Base-by-base conservation (phyloP, 345 rosid genomes). In the Euphorbia peplus region DNA sequence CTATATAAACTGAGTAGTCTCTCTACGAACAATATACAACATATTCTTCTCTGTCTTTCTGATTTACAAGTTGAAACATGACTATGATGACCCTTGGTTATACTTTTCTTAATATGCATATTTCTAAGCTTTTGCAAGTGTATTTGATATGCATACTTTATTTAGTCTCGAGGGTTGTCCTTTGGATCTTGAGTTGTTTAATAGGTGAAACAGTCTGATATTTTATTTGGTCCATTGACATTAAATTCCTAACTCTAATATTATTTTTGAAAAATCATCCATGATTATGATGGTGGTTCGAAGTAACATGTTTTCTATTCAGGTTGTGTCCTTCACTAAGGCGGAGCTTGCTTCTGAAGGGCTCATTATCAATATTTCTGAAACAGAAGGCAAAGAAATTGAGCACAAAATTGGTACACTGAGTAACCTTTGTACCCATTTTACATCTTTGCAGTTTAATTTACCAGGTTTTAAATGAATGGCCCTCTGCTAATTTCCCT, bases 251-350 rank as follows among this genome's bases (percentile, higher is more conserved):
- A 2, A 37, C 42, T 32, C 44, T n/a, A 16, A 3, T 22, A 26
- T 28, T 44, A 11, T 44, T 1, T 44, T 44, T 44, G 22, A 46
- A 59, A 15, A 59, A 22, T 70, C 51, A 3, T 16, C 29, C 19
- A 39, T 14, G 47, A 8, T 19, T 21, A 1, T 62, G 26, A 51
- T 47, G 26, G 51, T 39, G 51, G 60, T 24, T 14, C 35, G 55
- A n/a, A n/a, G n/a, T 59, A 28, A 3, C 28, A 54, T 57, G 69
- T 48, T 81, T 69, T 78, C 52, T 69, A 10, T 84, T 70, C 81
- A 92, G 98, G 95, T 81, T 22, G 81, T 92, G 19, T 73, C 72
- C 78, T 83, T 90, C 73, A 73, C 77, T 50, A 71, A 73, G 28
- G 50, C 30, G 44, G 85, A 80, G 62, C 67, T 72, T 69, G 72